Conservation (phyloP, 495 filamentous ascomycete genomes). For the Penicillium robsamsonii region DNA sequence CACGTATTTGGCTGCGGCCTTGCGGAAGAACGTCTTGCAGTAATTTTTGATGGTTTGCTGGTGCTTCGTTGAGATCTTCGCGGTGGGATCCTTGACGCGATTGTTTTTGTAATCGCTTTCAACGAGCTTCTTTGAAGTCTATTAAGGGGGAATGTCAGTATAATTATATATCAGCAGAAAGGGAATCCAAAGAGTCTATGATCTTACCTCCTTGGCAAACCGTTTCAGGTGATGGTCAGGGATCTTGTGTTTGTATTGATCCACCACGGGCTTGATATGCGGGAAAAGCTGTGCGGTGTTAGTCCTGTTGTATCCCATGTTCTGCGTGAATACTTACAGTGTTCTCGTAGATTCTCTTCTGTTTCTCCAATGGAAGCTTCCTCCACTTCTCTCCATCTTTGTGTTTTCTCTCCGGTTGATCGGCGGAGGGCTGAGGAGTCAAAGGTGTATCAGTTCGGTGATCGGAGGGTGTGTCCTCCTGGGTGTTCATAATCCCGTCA, state of each 20-base stretch:
- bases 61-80: constrained; percentile 68
- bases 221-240: constrained; percentile 85
- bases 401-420: constrained; percentile 58
- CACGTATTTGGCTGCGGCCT: constrained; percentile 71
- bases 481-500: constrained; percentile 70
- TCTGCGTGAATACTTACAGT: constrained; percentile 56
- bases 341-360: constrained; percentile 90
- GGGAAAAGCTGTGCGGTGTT: constrained; percentile 64
- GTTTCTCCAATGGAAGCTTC: constrained; percentile 73
- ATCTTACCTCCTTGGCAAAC: constrained; percentile 73
- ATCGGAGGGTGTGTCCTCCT: constrained; percentile 62
- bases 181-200: not conserved
- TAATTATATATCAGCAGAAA: constrained; percentile 5
- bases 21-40: constrained; percentile 82
- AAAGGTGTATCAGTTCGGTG: constrained; percentile 51
- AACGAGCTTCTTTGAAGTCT: constrained; percentile 80
- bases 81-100: constrained; percentile 77
- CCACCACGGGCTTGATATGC: constrained; percentile 77
- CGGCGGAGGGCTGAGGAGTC: constrained; percentile 49
- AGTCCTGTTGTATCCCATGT: constrained; percentile 1
- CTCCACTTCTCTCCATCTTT: constrained; percentile 75
- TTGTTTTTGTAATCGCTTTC: constrained; percentile 84
- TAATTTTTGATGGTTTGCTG: constrained; percentile 76
- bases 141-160: constrained; percentile 1
- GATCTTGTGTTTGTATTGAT: constrained; percentile 81